phyloP scores from a whole-genome alignment of 192 early-diverging fungal species.

The Dispira parvispora region DNA sequence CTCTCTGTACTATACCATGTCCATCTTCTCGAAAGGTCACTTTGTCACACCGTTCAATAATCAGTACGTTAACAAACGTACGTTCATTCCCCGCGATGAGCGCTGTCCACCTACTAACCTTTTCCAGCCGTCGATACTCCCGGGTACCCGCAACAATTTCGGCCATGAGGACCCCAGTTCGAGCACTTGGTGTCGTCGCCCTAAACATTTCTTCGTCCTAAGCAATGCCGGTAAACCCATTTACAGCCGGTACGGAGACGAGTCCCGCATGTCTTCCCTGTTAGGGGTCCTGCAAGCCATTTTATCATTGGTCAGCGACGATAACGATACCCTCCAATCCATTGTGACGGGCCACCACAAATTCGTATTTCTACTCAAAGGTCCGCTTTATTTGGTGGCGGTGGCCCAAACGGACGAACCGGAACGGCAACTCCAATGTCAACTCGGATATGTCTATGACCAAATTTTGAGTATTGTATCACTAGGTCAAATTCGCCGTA shows the following conservation, averaged over 20 bases:
- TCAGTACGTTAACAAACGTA: background rate
- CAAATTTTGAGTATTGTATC: constrained; percentile 80
- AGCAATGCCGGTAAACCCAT: constrained; percentile 91
- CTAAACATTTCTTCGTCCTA: constrained; percentile 83
- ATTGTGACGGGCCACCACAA: constrained; percentile 42
- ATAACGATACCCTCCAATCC: constrained; percentile 58
- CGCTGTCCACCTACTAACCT: background rate
- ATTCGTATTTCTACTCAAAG: constrained; percentile 67
- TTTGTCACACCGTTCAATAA: background rate
- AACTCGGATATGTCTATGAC: constrained; percentile 60
- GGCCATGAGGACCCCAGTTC: constrained; percentile 1
- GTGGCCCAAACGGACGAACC: constrained; percentile 67
- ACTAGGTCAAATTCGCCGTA: constrained; percentile 53
- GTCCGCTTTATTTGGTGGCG: constrained; percentile 71
- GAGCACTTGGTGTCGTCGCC: background rate
- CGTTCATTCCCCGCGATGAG: background rate
- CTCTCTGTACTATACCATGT: background rate
- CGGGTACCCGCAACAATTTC: background rate
- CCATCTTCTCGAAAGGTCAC: background rate
- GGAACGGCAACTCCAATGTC: constrained; percentile 53
- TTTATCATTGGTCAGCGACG: constrained; percentile 64
- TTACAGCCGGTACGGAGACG: constrained; percentile 84
- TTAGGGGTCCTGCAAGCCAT: constrained; percentile 87
- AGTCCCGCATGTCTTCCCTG: constrained; percentile 64
- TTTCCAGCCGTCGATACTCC: background rate